Evolutionary conservation across 1,284 basidiomycete genomes (phyloP).

Genomic region (Cryptococcus wingfieldii): DNA sequence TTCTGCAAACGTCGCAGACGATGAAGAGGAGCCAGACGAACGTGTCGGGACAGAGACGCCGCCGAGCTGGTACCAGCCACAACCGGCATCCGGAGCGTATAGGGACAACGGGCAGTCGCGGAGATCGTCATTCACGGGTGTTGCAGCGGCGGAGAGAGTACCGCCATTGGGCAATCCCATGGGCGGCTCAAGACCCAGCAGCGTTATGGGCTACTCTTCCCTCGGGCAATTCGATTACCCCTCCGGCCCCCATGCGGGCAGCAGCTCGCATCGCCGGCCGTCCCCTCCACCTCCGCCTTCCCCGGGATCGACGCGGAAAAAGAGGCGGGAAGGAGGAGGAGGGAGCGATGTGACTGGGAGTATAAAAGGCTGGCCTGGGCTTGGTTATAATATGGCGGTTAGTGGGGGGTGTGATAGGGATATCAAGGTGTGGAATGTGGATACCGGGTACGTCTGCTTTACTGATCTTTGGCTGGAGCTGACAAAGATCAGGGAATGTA

Average conservation of each 20-base stretch:
- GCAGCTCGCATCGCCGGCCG: too few relatives aligned
- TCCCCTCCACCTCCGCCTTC: too few relatives aligned
- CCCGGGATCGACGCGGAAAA: too few relatives aligned
- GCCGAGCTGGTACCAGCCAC: too few relatives aligned
- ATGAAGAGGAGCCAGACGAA: not conserved
- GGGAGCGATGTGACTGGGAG: slow-evolving; percentile 62
- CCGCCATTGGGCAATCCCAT: slow-evolving; percentile 4
- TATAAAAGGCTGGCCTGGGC: slow-evolving; percentile 60
- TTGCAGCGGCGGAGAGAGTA: slow-evolving; percentile 5
- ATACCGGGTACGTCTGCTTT: slow-evolving; percentile 61
- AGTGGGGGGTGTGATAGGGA: slow-evolving; percentile 88
- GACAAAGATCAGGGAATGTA: slow-evolving; percentile 59
- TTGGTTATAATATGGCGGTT: slow-evolving; percentile 68
- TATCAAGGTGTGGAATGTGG: slow-evolving; percentile 85
- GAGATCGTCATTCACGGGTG: slow-evolving; percentile 22
- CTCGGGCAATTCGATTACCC: not conserved
- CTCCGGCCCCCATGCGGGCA: not conserved
- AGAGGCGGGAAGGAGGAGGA: not conserved
- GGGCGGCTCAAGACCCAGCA: not conserved
- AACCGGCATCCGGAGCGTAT: slow-evolving; percentile 11
- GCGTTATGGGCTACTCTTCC: not conserved
- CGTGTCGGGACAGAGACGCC: not conserved
- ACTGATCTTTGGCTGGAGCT: not conserved
- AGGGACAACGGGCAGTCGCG: slow-evolving; percentile 23
- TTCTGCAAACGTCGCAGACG: slow-evolving; percentile 5